Evolutionary conservation across 1,284 basidiomycete genomes (phyloP).

Genomic region (Pyrrhoderma lamaoense): DNA sequence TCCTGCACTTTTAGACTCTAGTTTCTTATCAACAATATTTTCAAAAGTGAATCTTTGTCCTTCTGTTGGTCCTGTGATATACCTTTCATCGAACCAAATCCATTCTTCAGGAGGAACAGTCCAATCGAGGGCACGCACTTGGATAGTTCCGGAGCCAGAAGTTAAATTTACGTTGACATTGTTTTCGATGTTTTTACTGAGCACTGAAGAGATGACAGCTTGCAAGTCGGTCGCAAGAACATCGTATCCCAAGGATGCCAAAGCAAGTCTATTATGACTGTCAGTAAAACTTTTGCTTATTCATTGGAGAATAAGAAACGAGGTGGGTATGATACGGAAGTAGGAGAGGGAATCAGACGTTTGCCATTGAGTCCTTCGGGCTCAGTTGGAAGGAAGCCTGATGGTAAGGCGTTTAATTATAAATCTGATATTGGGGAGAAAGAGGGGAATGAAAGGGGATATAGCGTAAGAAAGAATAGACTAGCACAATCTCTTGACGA

Average conservation of each 20-base stretch:
- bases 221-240: slow-evolving; percentile 76
- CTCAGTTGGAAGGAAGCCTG: too few relatives aligned
- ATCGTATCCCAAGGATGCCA: slow-evolving; percentile 66
- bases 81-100: slow-evolving; percentile 40
- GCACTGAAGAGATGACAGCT: slow-evolving; percentile 60
- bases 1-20: too few relatives aligned
- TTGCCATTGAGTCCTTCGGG: too few relatives aligned
- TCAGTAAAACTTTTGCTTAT: not conserved
- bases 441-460: too few relatives aligned
- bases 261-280: slow-evolving; percentile 45
- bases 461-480: too few relatives aligned
- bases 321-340: too few relatives aligned
- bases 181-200: slow-evolving; percentile 54
- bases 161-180: slow-evolving; percentile 38
- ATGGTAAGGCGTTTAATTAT: too few relatives aligned
- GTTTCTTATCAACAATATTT: not conserved
- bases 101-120: slow-evolving; percentile 44
- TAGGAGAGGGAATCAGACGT: too few relatives aligned
- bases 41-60: not conserved
- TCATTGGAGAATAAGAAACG: too few relatives aligned
- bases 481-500: too few relatives aligned
- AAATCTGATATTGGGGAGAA: too few relatives aligned
- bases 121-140: slow-evolving; percentile 64
- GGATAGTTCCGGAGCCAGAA: slow-evolving; percentile 28
- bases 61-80: slow-evolving; percentile 22